phyloP scores from a whole-genome alignment of 2,329 filamentous ascomycete species.

The Stagonosporopsis chrysanthemi region DNA sequence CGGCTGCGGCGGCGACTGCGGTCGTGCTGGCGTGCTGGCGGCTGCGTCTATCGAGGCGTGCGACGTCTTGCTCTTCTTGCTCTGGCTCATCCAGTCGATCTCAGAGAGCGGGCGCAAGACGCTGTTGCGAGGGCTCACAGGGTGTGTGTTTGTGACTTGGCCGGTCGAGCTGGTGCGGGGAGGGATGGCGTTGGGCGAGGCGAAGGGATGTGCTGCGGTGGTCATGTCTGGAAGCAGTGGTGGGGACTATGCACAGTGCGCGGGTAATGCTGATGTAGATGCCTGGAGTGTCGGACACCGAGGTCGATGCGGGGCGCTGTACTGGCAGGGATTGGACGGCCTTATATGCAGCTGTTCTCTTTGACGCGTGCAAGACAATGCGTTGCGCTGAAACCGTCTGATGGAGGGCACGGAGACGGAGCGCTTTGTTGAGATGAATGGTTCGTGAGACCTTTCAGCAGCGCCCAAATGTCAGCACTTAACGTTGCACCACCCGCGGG shows the following conservation, averaged over 20 bases:
- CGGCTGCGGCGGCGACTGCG: slow-evolving; percentile 6
- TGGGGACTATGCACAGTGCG: slow-evolving; percentile 10
- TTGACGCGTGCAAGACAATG: slow-evolving; percentile 14
- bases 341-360: slow-evolving; percentile 6
- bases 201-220: slow-evolving; percentile 37
- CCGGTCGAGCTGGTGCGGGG: slow-evolving; percentile 50
- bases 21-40: slow-evolving; percentile 3
- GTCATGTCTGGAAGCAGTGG: slow-evolving; percentile 13
- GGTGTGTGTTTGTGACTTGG: slow-evolving; percentile 39
- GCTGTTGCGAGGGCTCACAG: slow-evolving; percentile 35
- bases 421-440: slow-evolving; percentile 12
- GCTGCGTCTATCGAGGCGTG: slow-evolving; percentile 31
- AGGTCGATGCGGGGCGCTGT: slow-evolving; percentile 17
- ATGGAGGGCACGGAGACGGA: slow-evolving; percentile 15
- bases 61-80: slow-evolving; percentile 48
- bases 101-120: slow-evolving; percentile 50
- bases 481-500: not conserved
- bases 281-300: slow-evolving; percentile 15
- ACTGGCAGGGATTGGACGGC: slow-evolving; percentile 4
- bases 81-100: slow-evolving; percentile 50
- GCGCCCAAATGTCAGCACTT: not conserved
- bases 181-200: slow-evolving; percentile 51
- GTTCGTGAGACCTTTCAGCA: slow-evolving; percentile 1
- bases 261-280: slow-evolving; percentile 20
- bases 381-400: slow-evolving; percentile 14